These are phyloP conservation scores for Penicillium coffeae DNA, from an alignment of 495 filamentous ascomycete genomes.

Conservation along the genomic window DNA sequence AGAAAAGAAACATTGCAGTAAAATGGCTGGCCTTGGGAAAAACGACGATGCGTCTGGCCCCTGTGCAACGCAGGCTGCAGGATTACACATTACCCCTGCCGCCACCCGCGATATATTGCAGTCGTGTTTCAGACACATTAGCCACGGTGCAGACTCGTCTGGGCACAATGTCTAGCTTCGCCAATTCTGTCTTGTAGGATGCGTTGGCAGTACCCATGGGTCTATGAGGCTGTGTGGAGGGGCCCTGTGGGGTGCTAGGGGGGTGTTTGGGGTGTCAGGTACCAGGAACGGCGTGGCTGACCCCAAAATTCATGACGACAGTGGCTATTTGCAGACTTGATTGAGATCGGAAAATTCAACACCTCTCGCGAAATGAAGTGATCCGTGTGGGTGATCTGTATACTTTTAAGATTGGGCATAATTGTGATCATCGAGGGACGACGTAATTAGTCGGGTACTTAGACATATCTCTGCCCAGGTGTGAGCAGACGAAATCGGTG, in stretches of 20 bases:
- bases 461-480: no score
- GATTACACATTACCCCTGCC: conserved; percentile 15
- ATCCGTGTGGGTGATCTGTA: no score
- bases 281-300: conserved; percentile 1
- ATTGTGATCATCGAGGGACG: no score
- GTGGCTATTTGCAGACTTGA: neutral
- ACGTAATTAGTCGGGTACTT: no score
- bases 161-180: no score
- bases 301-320: neutral
- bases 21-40: no score
- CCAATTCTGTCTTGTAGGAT: no score
- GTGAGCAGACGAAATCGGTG: neutral
- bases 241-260: neutral
- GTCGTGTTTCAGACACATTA: conserved; percentile 16
- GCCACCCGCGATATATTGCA: conserved; percentile 8
- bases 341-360: no score
- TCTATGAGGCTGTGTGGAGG: neutral
- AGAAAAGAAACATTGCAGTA: no score
- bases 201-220: no score
- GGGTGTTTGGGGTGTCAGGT: neutral
- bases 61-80: conserved; percentile 7
- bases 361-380: no score
- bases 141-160: neutral
- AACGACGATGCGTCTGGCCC: neutral
- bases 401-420: no score